Evolutionary conservation across 192 early-diverging fungal genomes (phyloP), one percentile per base, ranked within the genome.

Genomic region (Funneliformis mosseae): DNA sequence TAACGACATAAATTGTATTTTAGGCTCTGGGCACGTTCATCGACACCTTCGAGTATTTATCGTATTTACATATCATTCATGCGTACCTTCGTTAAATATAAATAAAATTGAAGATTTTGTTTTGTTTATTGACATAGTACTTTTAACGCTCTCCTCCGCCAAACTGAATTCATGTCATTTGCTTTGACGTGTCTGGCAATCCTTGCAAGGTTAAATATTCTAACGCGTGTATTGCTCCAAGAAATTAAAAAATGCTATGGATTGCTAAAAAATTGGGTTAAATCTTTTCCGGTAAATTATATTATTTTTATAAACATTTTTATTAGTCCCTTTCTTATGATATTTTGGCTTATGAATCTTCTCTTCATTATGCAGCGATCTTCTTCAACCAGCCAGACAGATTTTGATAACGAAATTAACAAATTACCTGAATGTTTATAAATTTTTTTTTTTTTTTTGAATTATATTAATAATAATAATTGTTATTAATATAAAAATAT

Each of bases 131-230:
- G 23, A 21, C n/a, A 46, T 75, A 87, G 85, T 10, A 68, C 79
- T 64, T 86, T 85, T 60, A 80, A 81, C 71, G 75, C 79, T 9
- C 79, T 88, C 50, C 68, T 87, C 63, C 81, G 80, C 10, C 81
- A 80, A 55, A 83, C 83, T 3, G 83, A 85, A 76, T 88, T 88
- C 78, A 88, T 88, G 85, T 27, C 85, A 5, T 83, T 88, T 67
- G 83, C 87, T 4, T 64, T 88, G 28, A 23, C 71, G 11, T 45
- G 21, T 9, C 9, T 72, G n/a, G 39, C 77, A 10, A 18, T 81
- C 8, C n/a, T 79, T 50, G 71, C 48, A n/a, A 46, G 82, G 11
- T 68, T 83, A 55, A 33, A 66, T 46, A 73, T 81, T 3, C 45
- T 83, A 42, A 80, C 78, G 16, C 80, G 50, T 16, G 78, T 61